Percentiles rank a stretch among this genome's conserved stretches.
Evolutionary conservation across 2,329 filamentous ascomycete genomes (phyloP).

Genomic region (Blastomyces gilchristii): DNA sequence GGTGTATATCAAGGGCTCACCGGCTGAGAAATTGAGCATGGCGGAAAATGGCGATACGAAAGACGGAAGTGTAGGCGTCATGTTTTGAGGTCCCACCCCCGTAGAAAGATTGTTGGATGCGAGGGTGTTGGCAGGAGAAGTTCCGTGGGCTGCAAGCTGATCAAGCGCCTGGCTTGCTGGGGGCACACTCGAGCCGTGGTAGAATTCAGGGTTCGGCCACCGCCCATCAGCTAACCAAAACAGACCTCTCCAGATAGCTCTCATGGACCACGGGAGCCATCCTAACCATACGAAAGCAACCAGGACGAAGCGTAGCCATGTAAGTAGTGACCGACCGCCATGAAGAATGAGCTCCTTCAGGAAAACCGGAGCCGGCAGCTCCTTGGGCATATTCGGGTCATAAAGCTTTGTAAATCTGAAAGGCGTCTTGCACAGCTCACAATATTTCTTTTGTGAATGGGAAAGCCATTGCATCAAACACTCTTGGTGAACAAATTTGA

Average conservation of each 20-base stretch:
- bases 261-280: constrained; percentile 80
- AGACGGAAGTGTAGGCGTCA: constrained; percentile 21
- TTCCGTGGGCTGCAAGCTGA: constrained; percentile 22
- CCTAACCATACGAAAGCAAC: constrained; percentile 82
- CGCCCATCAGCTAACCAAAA: constrained; percentile 89
- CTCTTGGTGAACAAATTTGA: constrained; percentile 96
- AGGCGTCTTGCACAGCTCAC: constrained; percentile 96
- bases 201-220: constrained; percentile 37
- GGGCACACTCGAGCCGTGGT: constrained; percentile 15
- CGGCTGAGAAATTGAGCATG: constrained; percentile 32
- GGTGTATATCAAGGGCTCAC: constrained; percentile 38
- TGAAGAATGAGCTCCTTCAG: constrained; percentile 67
- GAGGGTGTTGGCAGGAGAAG: constrained; percentile 18
- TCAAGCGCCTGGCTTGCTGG: constrained; percentile 16
- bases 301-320: constrained; percentile 67
- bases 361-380: constrained; percentile 72
- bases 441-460: constrained; percentile 98
- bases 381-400: constrained; percentile 81
- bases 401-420: constrained; percentile 98
- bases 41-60: constrained; percentile 30
- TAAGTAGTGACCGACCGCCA: constrained; percentile 57
- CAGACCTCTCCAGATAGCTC: constrained; percentile 81
- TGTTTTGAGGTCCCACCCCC: constrained; percentile 20
- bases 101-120: constrained; percentile 19
- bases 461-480: constrained; percentile 98